A percentile compares a stretch with the other conserved stretches of the same genome.
These are phyloP conservation scores for Stemphylium lycopersici DNA, from an alignment of 2,329 filamentous ascomycete genomes.

Conservation along the genomic window DNA sequence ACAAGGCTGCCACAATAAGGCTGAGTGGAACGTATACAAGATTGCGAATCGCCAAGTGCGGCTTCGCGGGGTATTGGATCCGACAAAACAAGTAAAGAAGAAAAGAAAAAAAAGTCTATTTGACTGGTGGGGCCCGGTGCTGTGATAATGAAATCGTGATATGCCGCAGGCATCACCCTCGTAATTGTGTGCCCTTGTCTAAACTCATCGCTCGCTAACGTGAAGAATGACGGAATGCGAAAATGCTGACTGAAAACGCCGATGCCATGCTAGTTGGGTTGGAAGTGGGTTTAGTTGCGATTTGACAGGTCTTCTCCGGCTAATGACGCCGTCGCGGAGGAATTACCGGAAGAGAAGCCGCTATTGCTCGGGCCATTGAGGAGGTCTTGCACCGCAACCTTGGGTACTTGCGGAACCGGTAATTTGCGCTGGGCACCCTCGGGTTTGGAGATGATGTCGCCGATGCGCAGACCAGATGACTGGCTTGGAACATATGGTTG, in stretches of 20 bases:
- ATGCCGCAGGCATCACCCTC: slow-evolving; percentile 32
- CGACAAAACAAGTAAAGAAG: slow-evolving; percentile 37
- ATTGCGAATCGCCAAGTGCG: slow-evolving; percentile 34
- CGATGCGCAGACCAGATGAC: slow-evolving; percentile 75
- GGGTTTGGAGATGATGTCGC: slow-evolving; percentile 88
- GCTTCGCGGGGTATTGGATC: slow-evolving; percentile 46
- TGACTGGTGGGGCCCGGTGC: slow-evolving; percentile 14
- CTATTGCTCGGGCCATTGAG: slow-evolving; percentile 64
- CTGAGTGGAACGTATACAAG: slow-evolving; percentile 43
- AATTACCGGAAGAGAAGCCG: slow-evolving; percentile 75
- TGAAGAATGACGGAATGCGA: slow-evolving; percentile 31
- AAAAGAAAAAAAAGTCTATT: slow-evolving; percentile 38
- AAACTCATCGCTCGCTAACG: slow-evolving; percentile 45
- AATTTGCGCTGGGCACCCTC: slow-evolving; percentile 90
- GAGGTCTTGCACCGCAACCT: slow-evolving; percentile 85
- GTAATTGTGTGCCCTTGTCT: slow-evolving; percentile 33
- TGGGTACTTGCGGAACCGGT: slow-evolving; percentile 87
- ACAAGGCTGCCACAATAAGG: slow-evolving; percentile 25
- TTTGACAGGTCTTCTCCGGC: slow-evolving; percentile 61
- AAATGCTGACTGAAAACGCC: slow-evolving; percentile 45
- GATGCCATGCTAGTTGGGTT: slow-evolving; percentile 31
- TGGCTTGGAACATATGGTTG: slow-evolving; percentile 64
- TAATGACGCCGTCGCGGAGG: slow-evolving; percentile 77
- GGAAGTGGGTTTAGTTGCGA: slow-evolving; percentile 34
- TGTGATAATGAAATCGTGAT: slow-evolving; percentile 39